phyloP scores from a whole-genome alignment of 192 early-diverging fungal genomes.

The Coemansia sp. region DNA sequence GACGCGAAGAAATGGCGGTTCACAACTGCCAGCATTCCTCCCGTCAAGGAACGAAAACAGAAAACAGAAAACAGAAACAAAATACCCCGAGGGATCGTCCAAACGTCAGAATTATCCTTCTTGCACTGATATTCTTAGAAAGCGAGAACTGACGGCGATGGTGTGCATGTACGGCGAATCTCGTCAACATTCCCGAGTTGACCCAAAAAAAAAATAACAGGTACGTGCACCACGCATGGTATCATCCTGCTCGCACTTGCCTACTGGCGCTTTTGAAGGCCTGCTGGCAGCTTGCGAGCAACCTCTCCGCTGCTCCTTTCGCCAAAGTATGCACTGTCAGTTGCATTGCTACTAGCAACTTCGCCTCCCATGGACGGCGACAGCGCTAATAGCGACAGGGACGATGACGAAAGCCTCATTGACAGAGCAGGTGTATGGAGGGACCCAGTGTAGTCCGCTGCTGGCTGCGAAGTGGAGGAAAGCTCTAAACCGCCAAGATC shows the following conservation, averaged over 20 bases:
- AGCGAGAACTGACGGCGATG: background rate
- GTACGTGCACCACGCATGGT: background rate
- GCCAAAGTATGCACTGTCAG: background rate
- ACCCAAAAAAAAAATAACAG: background rate
- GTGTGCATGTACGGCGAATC: background rate
- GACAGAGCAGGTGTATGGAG: slow-evolving; percentile 52
- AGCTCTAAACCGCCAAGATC: background rate
- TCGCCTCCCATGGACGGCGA: slow-evolving; percentile 22
- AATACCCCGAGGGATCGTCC: background rate
- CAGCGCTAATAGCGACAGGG: slow-evolving; percentile 40
- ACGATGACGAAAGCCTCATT: slow-evolving; percentile 43
- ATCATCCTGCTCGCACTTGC: background rate
- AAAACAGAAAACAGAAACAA: background rate
- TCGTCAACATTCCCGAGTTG: background rate
- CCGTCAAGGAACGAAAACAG: background rate
- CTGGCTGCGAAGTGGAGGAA: slow-evolving; percentile 10
- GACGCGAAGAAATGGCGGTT: too few relatives aligned
- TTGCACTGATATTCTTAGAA: background rate
- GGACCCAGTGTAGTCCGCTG: slow-evolving; percentile 22
- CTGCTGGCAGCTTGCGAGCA: background rate
- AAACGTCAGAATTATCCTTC: background rate
- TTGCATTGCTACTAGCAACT: background rate
- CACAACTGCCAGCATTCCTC: too few relatives aligned
- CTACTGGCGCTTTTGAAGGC: background rate
- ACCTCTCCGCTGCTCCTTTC: slow-evolving; percentile 10